Evolutionary conservation across 129 eudicot species (phyloP).

Genomic region (Arctium minus): DNA sequence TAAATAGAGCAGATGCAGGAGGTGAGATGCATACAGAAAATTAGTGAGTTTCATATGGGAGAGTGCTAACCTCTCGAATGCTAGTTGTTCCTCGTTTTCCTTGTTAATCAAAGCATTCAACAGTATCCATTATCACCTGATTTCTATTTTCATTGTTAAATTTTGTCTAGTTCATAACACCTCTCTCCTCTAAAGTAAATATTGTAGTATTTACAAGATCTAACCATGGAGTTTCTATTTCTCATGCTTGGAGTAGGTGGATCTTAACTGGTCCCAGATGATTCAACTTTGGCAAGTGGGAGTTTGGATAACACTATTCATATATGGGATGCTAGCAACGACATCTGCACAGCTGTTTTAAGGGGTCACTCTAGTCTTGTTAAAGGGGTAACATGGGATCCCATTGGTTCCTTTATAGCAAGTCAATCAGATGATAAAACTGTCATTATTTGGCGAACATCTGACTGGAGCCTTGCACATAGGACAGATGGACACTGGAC

Average conservation of each 20-base stretch:
- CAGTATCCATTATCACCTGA: too few relatives aligned
- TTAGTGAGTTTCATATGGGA: too few relatives aligned
- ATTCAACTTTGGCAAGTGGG: slow-evolving; percentile 86
- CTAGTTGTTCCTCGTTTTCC: too few relatives aligned
- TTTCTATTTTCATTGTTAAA: too few relatives aligned
- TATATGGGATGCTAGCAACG: slow-evolving; percentile 88
- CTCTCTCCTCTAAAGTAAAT: neutral
- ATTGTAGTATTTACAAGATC: slow-evolving; percentile 13
- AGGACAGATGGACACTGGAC: slow-evolving; percentile 98
- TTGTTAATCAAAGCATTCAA: too few relatives aligned
- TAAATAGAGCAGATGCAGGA: too few relatives aligned
- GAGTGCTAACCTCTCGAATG: too few relatives aligned
- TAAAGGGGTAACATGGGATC: slow-evolving; percentile 99
- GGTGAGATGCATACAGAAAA: too few relatives aligned
- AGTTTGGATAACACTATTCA: slow-evolving; percentile 96
- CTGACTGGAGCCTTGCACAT: slow-evolving; percentile 97
- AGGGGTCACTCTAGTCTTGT: slow-evolving; percentile 98
- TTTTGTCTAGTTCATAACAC: too few relatives aligned
- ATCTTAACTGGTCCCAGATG: slow-evolving; percentile 99
- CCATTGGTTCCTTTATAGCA: slow-evolving; percentile 94
- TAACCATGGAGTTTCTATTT: slow-evolving; percentile 37
- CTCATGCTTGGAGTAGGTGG: slow-evolving; percentile 94
- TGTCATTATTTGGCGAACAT: slow-evolving; percentile 95
- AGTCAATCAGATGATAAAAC: slow-evolving; percentile 99
- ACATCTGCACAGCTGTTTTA: slow-evolving; percentile 93